These are phyloP conservation scores for Pyricularia grisea DNA, from an alignment of 2,329 filamentous ascomycete species.

Conservation along the genomic window DNA sequence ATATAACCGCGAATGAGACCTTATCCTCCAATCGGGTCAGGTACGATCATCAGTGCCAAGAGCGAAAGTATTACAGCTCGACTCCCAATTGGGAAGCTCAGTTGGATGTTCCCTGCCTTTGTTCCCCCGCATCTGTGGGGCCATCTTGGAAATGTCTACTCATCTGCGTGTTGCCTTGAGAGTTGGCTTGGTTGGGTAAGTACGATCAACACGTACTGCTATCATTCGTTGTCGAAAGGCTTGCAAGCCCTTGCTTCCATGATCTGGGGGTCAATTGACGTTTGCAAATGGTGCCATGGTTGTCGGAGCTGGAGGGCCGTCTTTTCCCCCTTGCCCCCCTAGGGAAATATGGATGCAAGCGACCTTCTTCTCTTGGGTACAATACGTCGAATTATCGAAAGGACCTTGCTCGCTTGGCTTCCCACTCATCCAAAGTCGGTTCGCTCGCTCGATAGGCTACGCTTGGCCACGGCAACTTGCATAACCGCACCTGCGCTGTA, in stretches of 20 bases:
- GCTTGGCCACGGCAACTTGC: background rate
- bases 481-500: background rate
- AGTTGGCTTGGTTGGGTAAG: no score
- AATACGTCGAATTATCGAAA: background rate
- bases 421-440: background rate
- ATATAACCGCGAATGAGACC: background rate
- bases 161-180: background rate
- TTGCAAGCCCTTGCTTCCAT: no score
- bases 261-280: no score
- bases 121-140: background rate
- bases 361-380: background rate
- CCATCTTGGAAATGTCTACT: background rate
- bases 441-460: background rate
- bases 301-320: no score
- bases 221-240: background rate
- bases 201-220: background rate
- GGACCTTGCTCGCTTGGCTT: background rate
- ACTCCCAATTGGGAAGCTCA: background rate
- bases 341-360: no score
- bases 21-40: background rate
- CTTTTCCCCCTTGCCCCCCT: no score
- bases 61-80: background rate
- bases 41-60: background rate
- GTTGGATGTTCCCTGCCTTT: background rate
- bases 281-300: no score